Base-by-base conservation (phyloP, 2,329 filamentous ascomycete genomes). In the Neobulgaria alba region DNA sequence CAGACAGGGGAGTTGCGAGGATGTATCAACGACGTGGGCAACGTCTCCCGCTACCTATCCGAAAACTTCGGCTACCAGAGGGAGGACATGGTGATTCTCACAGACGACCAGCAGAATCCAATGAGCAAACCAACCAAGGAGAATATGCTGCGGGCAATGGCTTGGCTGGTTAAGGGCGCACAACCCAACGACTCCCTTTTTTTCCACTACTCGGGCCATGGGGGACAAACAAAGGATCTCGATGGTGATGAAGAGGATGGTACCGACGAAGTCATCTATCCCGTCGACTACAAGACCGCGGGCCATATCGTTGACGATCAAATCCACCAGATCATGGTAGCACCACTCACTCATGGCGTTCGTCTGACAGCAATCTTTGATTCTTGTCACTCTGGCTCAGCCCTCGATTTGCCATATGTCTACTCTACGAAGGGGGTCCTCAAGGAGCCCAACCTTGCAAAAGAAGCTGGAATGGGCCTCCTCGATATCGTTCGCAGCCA, bases 11-110 rank as follows among this genome's bases (percentile, higher is more conserved):
- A 95, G 68, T 71, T 95, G 35, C 74, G 88, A 43, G 90, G 90
- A 33, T 96, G 90, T 59, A 95, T 95, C 69, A 95, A 96, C 60
- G 90, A 96, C 61, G 90, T 95, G 32, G 85, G 89, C 65, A 95
- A 95, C 67, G 94, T 96, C 87, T 94, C 88, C 16, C 74, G 75
- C 36, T 96, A 95, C 60, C 69, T 96, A 43, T 85, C 86, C 49
- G 79, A 89, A 62, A 80, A 87, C 58, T 95, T 93, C 62, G 85
- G 85, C 20, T 96, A 96, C 63, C 88, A 87, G 65, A 73, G 88
- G 43, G 90, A n/a, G n/a, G n/a, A n/a, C n/a, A n/a, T n/a, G n/a
- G n/a, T n/a, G n/a, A n/a, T n/a, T n/a, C n/a, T n/a, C n/a, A n/a
- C 14, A 37, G 90, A 96, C 60, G 90, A 96, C 61, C 88, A 95